Evolutionary conservation across 805 yeast genomes (phyloP).

Genomic region (Ogataea nitratoaversa): DNA sequence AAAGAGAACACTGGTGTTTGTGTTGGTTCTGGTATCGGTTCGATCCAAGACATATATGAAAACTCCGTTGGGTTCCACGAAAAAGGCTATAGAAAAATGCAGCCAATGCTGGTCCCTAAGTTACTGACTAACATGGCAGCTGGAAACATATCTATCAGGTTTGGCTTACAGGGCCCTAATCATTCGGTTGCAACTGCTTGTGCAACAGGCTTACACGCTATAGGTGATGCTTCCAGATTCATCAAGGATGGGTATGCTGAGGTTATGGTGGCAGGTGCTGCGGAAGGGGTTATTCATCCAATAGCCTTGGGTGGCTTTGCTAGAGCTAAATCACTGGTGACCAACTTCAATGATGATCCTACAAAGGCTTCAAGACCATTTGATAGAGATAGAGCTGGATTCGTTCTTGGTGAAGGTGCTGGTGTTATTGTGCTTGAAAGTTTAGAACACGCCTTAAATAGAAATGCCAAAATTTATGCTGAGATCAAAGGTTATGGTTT

Average conservation of each 20-base stretch:
- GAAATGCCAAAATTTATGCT: slow-evolving; percentile 70
- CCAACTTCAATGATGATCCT: slow-evolving; percentile 60
- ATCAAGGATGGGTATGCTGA: slow-evolving; percentile 77
- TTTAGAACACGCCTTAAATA: slow-evolving; percentile 63
- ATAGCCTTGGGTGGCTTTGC: slow-evolving; percentile 87
- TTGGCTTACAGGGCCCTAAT: slow-evolving; percentile 77
- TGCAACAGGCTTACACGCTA: slow-evolving; percentile 91
- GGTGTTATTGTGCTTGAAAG: slow-evolving; percentile 78
- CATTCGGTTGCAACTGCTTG: slow-evolving; percentile 93
- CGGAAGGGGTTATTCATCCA: slow-evolving; percentile 86
- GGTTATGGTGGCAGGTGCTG: slow-evolving; percentile 90
- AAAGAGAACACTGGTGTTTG: slow-evolving; percentile 58
- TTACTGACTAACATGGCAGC: slow-evolving; percentile 90
- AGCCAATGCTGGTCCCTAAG: slow-evolving; percentile 84
- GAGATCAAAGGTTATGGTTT: slow-evolving; percentile 87
- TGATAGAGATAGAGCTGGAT: slow-evolving; percentile 74
- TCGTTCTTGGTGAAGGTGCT: slow-evolving; percentile 91
- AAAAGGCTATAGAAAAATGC: slow-evolving; percentile 62
- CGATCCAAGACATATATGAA: slow-evolving; percentile 66
- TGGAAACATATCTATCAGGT: slow-evolving; percentile 79
- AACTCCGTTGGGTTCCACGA: slow-evolving; percentile 49
- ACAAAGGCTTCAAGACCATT: slow-evolving; percentile 78
- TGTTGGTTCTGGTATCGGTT: slow-evolving; percentile 93
- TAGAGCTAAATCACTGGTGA: slow-evolving; percentile 75
- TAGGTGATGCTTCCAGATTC: slow-evolving; percentile 88